Conservation (phyloP, 83 land plant genomes). For the Picea engelmannii region DNA sequence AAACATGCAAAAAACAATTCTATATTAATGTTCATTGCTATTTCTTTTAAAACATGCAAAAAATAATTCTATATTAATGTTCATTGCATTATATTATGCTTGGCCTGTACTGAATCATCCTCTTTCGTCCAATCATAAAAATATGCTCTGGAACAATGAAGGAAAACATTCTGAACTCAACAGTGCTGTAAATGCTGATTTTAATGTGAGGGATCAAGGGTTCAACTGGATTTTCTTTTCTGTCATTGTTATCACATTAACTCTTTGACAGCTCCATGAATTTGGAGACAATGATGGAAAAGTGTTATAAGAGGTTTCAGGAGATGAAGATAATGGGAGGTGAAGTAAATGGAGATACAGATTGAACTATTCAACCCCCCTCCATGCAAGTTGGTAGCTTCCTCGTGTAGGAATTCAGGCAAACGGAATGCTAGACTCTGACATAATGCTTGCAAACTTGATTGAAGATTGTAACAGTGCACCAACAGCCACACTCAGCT, state of each 20-base stretch:
- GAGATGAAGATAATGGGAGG: slow-evolving; percentile 8
- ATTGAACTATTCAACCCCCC: not conserved
- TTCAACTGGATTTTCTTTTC: too few species aligned
- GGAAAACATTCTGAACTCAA: slow-evolving; percentile 41
- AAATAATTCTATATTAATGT: too few species aligned
- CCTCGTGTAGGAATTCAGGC: not conserved
- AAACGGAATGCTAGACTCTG: not conserved
- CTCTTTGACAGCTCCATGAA: not conserved
- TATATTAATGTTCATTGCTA: too few species aligned
- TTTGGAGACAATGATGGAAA: not conserved
- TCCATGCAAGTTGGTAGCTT: not conserved
- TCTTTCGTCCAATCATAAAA: slow-evolving; percentile 76
- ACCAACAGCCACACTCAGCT: slow-evolving; percentile 23
- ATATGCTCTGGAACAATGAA: slow-evolving; percentile 72
- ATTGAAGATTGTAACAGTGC: not conserved
- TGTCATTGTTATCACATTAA: not conserved
- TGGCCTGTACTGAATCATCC: too few species aligned
- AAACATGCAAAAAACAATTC: too few species aligned
- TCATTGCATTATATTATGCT: too few species aligned
- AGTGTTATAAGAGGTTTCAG: not conserved
- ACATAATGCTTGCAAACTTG: not conserved
- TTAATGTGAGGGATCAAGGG: too few species aligned
- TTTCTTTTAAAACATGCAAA: too few species aligned
- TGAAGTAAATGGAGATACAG: slow-evolving; percentile 1
- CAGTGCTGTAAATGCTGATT: too few species aligned